A percentile compares a stretch with the other conserved stretches of the same genome.
Conservation (phyloP, 176 grass and related monocot genomes). For the Tuctoria greenei region DNA sequence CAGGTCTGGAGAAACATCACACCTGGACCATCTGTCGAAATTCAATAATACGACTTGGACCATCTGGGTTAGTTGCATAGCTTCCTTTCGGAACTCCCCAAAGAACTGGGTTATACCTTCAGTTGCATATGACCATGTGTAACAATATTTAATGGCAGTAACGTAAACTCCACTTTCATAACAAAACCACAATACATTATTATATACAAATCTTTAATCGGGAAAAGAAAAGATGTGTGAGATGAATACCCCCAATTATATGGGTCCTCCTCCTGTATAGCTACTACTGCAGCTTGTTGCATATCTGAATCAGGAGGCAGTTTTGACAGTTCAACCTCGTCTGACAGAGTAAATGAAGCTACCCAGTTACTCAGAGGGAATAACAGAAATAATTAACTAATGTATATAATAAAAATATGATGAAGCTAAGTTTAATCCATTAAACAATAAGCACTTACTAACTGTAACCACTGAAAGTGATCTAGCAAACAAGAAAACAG, state of each 20-base stretch:
- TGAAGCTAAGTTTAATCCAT: not conserved
- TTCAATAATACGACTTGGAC: slow-evolving; percentile 79
- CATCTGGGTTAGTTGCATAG: slow-evolving; percentile 84
- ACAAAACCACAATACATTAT: not conserved
- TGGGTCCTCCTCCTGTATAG: slow-evolving; percentile 78
- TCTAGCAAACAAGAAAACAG: slow-evolving; percentile 16
- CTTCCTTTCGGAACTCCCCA: slow-evolving; percentile 97
- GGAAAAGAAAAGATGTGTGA: not conserved
- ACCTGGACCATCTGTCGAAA: slow-evolving; percentile 89
- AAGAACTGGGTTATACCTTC: slow-evolving; percentile 84
- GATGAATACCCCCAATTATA: slow-evolving; percentile 91
- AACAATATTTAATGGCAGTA: slow-evolving; percentile 4
- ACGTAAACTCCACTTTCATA: not conserved
- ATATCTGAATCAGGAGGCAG: slow-evolving; percentile 74
- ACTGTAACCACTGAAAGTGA: slow-evolving; percentile 3
- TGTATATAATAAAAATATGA: slow-evolving; percentile 2
- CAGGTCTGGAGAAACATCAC: slow-evolving; percentile 22
- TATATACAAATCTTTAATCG: slow-evolving; percentile 11
- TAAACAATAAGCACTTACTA: slow-evolving; percentile 15
- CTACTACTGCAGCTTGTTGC: slow-evolving; percentile 70
- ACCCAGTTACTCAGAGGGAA: slow-evolving; percentile 23
- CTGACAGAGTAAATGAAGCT: slow-evolving; percentile 42
- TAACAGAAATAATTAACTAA: slow-evolving; percentile 16
- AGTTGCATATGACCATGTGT: slow-evolving; percentile 39
- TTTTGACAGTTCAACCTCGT: slow-evolving; percentile 72